phyloP scores from a whole-genome alignment of 306 rosid species.

The Sesbania bispinosa region DNA sequence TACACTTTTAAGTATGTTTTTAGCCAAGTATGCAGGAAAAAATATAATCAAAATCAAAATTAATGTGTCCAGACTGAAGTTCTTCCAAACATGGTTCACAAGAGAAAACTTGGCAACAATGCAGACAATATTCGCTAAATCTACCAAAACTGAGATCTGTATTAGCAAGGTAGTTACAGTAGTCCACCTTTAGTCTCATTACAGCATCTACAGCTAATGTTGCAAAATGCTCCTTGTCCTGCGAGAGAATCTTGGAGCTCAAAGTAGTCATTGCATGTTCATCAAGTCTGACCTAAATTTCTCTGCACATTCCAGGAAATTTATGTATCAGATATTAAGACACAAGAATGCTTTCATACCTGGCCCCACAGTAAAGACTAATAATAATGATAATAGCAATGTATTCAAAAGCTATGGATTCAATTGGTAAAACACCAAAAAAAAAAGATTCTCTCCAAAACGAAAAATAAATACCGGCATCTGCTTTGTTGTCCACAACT shows the following conservation, averaged over 20 bases:
- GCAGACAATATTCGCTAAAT: background rate
- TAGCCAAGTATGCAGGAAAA: background rate
- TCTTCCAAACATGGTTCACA: background rate
- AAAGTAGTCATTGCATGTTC: conserved; percentile 96
- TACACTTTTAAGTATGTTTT: background rate
- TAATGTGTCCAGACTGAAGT: background rate
- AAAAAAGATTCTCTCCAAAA: background rate
- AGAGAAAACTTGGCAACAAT: background rate
- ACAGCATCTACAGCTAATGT: conserved; percentile 94
- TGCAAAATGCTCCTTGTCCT: conserved; percentile 93
- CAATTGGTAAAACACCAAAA: background rate
- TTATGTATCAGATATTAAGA: background rate
- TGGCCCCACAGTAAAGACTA: background rate
- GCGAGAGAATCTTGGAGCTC: conserved; percentile 97
- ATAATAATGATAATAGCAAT: background rate
- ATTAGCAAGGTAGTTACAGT: background rate
- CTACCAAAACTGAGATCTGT: background rate
- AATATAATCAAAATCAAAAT: background rate
- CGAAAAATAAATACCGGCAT: conserved; percentile 50
- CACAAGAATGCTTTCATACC: background rate
- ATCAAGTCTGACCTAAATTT: conserved; percentile 82
- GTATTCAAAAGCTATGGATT: background rate
- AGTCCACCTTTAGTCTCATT: conserved; percentile 78
- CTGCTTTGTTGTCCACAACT: conserved; percentile 82
- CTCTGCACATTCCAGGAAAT: conserved; percentile 46